A percentile compares a stretch with the other conserved stretches of the same genome.
These are phyloP conservation scores for Tillandsia fasciculata DNA, from an alignment of 176 grass and related monocot species.

Conservation along the genomic window DNA sequence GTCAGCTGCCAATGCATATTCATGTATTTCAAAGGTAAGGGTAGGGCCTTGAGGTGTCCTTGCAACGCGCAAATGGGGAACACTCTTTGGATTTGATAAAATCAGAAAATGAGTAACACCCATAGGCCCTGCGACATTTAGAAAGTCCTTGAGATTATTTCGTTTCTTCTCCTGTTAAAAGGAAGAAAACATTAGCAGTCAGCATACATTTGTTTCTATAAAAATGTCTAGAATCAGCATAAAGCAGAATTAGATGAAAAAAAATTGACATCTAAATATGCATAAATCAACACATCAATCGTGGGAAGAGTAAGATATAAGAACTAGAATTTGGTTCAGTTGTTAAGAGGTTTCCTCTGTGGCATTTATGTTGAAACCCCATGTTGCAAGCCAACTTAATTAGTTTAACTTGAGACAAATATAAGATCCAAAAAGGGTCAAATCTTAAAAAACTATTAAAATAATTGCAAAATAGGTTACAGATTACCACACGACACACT, in stretches of 20 bases:
- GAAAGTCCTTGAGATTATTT: constrained; percentile 45
- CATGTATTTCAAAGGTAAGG: constrained; percentile 34
- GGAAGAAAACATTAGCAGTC: not conserved
- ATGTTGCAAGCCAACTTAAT: too few species aligned
- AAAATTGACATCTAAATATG: not conserved
- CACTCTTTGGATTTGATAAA: constrained; percentile 39
- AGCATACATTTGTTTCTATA: not conserved
- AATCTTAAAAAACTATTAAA: too few species aligned
- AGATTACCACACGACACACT: too few species aligned
- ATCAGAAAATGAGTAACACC: constrained; percentile 51
- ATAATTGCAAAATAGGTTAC: too few species aligned
- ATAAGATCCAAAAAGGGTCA: too few species aligned
- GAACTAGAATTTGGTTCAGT: too few species aligned
- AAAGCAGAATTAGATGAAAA: not conserved
- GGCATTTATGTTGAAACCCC: too few species aligned
- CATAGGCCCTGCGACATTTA: constrained; percentile 48
- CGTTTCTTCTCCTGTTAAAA: constrained; percentile 44
- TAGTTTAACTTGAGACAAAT: too few species aligned
- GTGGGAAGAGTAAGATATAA: too few species aligned
- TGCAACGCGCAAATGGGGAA: constrained; percentile 39
- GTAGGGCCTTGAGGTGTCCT: constrained; percentile 52
- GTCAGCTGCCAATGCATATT: constrained; percentile 38
- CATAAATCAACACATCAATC: not conserved
- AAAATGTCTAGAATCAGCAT: too few species aligned
- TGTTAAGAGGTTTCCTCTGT: too few species aligned